Percentiles rank a stretch among this genome's conserved stretches.
These are phyloP conservation scores for Micromonas pusilla DNA, from an alignment of 139 green algal genomes.

Conservation along the genomic window DNA sequence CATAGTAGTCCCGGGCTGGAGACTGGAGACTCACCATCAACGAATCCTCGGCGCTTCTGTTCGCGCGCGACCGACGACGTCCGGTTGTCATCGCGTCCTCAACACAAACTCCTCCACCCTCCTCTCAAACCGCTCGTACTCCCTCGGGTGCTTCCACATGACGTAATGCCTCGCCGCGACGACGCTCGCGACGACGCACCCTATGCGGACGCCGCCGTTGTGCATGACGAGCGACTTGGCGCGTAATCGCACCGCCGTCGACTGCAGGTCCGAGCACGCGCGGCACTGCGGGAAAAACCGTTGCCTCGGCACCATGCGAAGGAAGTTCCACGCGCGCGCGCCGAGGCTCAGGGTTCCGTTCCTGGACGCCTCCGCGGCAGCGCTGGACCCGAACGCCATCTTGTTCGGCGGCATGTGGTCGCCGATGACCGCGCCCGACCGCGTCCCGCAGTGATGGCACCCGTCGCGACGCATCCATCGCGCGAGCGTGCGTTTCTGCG, in stretches of 20 bases:
- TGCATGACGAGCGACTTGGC: conserved; percentile 26
- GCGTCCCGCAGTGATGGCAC: conserved; percentile 70
- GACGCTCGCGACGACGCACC: not conserved
- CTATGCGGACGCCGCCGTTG: not conserved
- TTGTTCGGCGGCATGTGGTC: conserved; percentile 83
- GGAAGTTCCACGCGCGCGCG: not conserved
- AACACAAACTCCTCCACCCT: not conserved
- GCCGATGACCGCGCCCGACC: conserved; percentile 46
- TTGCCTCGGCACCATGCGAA: conserved; percentile 8
- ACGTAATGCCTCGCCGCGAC: conserved; percentile 1
- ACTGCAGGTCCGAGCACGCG: conserved; percentile 22
- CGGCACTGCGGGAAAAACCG: conserved; percentile 36
- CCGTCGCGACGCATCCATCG: conserved; percentile 41
- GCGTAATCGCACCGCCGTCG: conserved; percentile 9
- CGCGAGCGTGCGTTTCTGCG: not conserved
- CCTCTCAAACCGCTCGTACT: not conserved
- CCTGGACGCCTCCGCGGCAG: not conserved
- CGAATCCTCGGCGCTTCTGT: too few species aligned
- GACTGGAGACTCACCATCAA: too few species aligned
- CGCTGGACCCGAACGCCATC: conserved; percentile 31
- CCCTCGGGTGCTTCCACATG: not conserved
- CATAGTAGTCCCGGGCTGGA: too few species aligned
- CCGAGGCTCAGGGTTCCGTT: not conserved
- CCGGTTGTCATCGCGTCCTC: too few species aligned
- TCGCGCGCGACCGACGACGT: too few species aligned